These are phyloP conservation scores for Pseudisothecium myosuroides DNA, from an alignment of 225 moss, liverwort and hornwort species.

Conservation along the genomic window DNA sequence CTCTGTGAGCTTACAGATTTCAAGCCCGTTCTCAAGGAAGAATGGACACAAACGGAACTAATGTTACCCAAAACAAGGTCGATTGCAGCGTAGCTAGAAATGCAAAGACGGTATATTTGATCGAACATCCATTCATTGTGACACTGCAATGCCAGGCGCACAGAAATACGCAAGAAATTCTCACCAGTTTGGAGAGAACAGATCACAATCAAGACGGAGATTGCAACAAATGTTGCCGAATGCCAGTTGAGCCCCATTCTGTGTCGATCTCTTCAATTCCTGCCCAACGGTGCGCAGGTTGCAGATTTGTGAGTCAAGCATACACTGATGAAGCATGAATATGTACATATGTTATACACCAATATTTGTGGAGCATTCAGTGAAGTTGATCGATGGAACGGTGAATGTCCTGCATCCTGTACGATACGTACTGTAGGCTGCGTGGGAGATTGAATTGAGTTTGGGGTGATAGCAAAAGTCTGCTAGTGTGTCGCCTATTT, in stretches of 20 bases:
- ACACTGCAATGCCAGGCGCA: neutral
- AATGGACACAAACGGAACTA: neutral
- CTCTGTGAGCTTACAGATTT: neutral
- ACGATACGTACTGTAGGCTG: neutral
- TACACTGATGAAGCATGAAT: neutral
- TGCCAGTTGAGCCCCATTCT: neutral
- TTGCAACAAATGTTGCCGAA: neutral
- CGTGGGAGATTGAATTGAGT: neutral
- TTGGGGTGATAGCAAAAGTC: neutral
- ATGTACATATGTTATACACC: neutral
- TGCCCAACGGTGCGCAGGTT: too few species aligned
- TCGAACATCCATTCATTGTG: too few species aligned
- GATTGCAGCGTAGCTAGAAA: neutral
- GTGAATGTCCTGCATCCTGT: neutral
- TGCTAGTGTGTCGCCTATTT: neutral
- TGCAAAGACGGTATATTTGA: neutral
- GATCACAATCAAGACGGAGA: neutral
- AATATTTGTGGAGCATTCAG: neutral
- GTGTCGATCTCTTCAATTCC: neutral
- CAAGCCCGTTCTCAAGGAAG: neutral
- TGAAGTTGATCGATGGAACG: neutral
- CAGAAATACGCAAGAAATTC: neutral
- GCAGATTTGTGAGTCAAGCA: neutral
- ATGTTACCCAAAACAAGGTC: neutral
- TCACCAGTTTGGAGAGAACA: neutral